These are phyloP conservation scores for Nemophila menziesii DNA, from an alignment of 257 asterid species.

Conservation along the genomic window DNA sequence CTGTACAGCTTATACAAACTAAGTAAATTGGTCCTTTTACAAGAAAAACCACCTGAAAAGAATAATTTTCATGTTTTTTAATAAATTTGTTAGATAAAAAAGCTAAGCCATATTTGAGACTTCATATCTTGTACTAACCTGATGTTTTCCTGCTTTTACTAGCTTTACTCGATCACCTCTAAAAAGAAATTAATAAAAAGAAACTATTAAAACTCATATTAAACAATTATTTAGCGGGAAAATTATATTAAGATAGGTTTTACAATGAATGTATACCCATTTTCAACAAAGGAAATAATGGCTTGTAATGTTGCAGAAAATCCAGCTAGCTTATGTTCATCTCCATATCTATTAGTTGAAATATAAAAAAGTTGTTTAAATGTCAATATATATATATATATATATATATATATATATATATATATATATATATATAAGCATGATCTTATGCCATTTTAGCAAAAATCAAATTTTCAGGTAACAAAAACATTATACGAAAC, in stretches of 20 bases:
- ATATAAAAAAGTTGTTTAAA: no score
- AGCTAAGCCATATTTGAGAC: neutral
- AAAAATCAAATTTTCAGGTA: slow-evolving; percentile 3
- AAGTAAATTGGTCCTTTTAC: slow-evolving; percentile 97
- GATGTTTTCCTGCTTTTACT: slow-evolving; percentile 96
- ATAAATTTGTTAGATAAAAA: neutral
- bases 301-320: slow-evolving; percentile 98
- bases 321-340: slow-evolving; percentile 95
- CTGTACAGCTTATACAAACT: slow-evolving; percentile 97
- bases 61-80: neutral
- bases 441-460: neutral
- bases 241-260: slow-evolving; percentile 9
- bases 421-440: no score
- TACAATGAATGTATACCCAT: slow-evolving; percentile 50
- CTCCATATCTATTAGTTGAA: slow-evolving; percentile 65
- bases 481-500: slow-evolving; percentile 19
- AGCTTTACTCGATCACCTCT: slow-evolving; percentile 85
- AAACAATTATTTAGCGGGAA: slow-evolving; percentile 6
- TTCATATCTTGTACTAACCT: slow-evolving; percentile 30
- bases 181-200: slow-evolving; percentile 23
- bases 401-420: no score
- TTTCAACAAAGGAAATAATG: slow-evolving; percentile 92
- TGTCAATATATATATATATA: no score
- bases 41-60: slow-evolving; percentile 74
- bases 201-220: slow-evolving; percentile 1